A percentile compares a stretch with the other conserved stretches of the same genome.
Evolutionary conservation across 148 eudicot genomes (phyloP).

Genomic region (Spergularia marina): DNA sequence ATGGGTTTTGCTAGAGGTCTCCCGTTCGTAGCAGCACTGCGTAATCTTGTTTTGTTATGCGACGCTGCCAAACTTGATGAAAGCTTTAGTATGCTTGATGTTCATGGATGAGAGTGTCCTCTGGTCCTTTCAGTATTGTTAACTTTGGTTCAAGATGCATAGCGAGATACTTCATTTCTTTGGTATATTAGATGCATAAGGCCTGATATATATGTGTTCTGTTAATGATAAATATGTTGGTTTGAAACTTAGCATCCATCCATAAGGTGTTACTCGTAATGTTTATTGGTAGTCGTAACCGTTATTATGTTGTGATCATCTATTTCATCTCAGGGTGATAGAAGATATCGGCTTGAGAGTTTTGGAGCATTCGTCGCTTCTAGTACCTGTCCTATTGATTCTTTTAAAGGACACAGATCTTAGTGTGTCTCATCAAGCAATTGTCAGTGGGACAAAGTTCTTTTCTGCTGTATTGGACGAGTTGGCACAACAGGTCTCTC

Average conservation of each 20-base stretch:
- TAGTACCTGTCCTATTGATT: constrained; percentile 57
- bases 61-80: no score
- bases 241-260: no score
- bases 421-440: constrained; percentile 57
- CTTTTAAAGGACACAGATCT: constrained; percentile 52
- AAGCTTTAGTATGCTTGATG: no score
- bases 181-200: background rate
- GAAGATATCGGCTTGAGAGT: constrained; percentile 64
- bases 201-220: no score
- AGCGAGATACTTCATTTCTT: background rate
- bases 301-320: background rate
- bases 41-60: no score
- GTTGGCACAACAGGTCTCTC: constrained; percentile 68
- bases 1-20: no score
- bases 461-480: constrained; percentile 62
- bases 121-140: no score
- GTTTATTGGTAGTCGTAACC: background rate
- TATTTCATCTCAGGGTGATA: constrained; percentile 45
- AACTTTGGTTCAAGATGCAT: background rate
- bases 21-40: no score
- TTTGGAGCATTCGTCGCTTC: constrained; percentile 53
- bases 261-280: background rate
- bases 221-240: no score
- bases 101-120: no score
- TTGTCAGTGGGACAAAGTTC: constrained; percentile 57